Base-by-base conservation (phyloP, 2,329 filamentous ascomycete species). In the Grosmannia huntii region DNA sequence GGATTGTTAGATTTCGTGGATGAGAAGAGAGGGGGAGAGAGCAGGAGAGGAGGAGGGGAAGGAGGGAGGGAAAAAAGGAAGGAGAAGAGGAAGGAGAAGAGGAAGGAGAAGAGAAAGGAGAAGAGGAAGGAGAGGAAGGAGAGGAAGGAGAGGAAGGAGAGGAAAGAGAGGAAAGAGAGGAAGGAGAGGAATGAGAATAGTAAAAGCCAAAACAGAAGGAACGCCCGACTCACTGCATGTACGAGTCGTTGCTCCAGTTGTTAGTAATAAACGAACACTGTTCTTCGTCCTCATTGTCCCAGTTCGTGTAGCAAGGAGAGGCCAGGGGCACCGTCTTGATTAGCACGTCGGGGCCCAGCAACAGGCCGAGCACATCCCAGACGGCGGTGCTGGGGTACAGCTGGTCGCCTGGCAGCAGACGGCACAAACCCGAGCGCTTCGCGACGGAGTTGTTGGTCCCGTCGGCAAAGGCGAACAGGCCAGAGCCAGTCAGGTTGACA, bases 251-350 rank as follows among this genome's bases (percentile, higher is more conserved):
- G 27, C 60, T 64, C 72, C 72, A 75, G 58, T 60, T 61, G 50
- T 67, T 59, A 12, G 58, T 61, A 59, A 69, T 64, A 21, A 80
- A 64, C 1, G 65, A 60, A 64, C 80, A 83, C 28, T 64, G 61
- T 1, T 64, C 68, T 4, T 64, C 66, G 9, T 70, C 71, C 64
- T 81, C 67, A 63, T 77, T 81, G 21, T 63, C 63, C 58, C 64
- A 66, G 6, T 68, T 70, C 36, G 72, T 68, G 62, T 84, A 81
- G 64, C 81, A 85, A 0, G 75, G 69, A 2, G 73, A 66, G 0
- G 73, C 81, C 3, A 83, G 64, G 0, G 82, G 81, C 2, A 76
- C 67, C 0, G 77, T 81, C 12, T 73, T 71, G 49, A 84, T 70
- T 31, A 85, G 68, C 5, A 69, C 70, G 1, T 78, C 80, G 16